Conservation (phyloP, 116 monocot species). For the Phalaenopsis hybrid region DNA sequence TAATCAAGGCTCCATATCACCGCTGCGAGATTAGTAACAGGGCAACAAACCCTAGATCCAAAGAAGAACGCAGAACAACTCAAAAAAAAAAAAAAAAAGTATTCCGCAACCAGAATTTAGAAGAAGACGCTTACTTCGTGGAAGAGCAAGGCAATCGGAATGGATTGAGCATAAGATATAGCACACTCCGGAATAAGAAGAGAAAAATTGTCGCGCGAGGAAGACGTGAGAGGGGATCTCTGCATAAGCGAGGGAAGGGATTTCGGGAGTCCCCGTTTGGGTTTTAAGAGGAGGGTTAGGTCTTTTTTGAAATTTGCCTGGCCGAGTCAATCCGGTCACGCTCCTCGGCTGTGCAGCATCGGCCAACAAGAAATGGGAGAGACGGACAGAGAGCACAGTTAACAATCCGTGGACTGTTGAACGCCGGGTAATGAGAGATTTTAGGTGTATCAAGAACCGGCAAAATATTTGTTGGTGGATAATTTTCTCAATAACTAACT, state of each 20-base stretch:
- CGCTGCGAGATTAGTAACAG: background rate
- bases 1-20: background rate
- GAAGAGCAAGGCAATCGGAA: background rate
- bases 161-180: background rate
- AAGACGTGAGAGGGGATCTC: background rate
- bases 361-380: too few species aligned
- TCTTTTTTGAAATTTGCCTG: background rate
- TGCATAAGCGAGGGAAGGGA: background rate
- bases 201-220: background rate
- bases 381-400: too few species aligned
- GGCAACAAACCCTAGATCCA: conserved; percentile 5
- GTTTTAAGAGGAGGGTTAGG: background rate
- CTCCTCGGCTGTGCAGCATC: too few species aligned
- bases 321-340: background rate
- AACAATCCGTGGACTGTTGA: too few species aligned
- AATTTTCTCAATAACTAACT: too few species aligned
- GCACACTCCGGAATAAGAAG: background rate
- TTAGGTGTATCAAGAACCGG: too few species aligned
- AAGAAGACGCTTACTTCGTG: conserved; percentile 1
- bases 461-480: too few species aligned
- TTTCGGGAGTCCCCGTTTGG: background rate
- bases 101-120: background rate
- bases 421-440: too few species aligned
- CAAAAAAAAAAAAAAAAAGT: too few species aligned
- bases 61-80: background rate